Evolutionary conservation across 2,329 filamentous ascomycete genomes (phyloP).

Genomic region (Fonsecaea multimorphosa): DNA sequence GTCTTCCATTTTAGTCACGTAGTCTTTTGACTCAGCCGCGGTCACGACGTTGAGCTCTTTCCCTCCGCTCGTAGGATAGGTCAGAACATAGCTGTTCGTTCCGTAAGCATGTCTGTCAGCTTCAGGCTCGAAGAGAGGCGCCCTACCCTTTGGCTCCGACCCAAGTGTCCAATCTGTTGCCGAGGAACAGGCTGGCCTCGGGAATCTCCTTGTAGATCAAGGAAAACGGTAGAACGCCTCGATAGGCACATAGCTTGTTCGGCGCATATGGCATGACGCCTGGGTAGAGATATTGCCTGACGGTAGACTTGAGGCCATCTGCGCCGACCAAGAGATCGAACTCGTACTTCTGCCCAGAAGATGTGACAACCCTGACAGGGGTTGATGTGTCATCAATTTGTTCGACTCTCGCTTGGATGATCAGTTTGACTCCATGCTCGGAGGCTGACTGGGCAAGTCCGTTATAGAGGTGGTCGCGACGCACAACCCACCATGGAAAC

Average conservation of each 20-base stretch:
- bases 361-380: conserved; percentile 11
- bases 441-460: conserved; percentile 51
- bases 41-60: conserved; percentile 20
- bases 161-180: conserved; percentile 17
- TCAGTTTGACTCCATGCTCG: conserved; percentile 47
- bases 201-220: conserved; percentile 15
- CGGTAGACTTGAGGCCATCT: conserved; percentile 15
- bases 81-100: conserved; percentile 8
- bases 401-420: conserved; percentile 50
- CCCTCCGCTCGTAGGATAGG: conserved; percentile 13
- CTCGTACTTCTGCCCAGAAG: conserved; percentile 13
- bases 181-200: conserved; percentile 11
- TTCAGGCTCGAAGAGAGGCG: background rate
- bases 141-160: conserved; percentile 15
- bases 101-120: background rate
- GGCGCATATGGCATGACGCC: conserved; percentile 17
- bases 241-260: conserved; percentile 18
- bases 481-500: conserved; percentile 47
- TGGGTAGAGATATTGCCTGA: conserved; percentile 17
- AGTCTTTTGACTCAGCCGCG: conserved; percentile 15
- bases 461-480: conserved; percentile 55
- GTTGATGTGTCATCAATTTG: conserved; percentile 41
- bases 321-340: conserved; percentile 16
- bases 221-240: conserved; percentile 14
- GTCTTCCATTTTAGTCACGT: conserved; percentile 19